A percentile compares a stretch with the other conserved stretches of the same genome.
phyloP scores from a whole-genome alignment of 768 basidiomycete genomes.

The Sutorius australiensis region DNA sequence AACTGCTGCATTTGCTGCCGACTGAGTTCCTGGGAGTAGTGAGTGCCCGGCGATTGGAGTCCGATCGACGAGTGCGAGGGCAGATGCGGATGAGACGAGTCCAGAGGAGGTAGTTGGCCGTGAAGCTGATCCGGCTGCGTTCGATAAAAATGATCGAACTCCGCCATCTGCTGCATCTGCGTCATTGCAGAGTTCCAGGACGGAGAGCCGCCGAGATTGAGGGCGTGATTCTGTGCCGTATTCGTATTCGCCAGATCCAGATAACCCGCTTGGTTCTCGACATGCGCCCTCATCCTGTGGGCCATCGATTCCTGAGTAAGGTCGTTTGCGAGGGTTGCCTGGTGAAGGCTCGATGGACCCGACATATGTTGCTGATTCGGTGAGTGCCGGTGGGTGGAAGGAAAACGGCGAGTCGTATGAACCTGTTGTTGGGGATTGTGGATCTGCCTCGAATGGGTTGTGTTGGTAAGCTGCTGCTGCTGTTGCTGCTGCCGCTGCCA shows the following conservation, averaged over 20 bases:
- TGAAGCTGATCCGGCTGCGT: slow-evolving; percentile 32
- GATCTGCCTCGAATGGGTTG: slow-evolving; percentile 30
- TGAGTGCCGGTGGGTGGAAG: slow-evolving; percentile 64
- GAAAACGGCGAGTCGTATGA: slow-evolving; percentile 69
- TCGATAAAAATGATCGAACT: slow-evolving; percentile 45
- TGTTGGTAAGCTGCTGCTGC: slow-evolving; percentile 30
- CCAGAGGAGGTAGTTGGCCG: slow-evolving; percentile 44
- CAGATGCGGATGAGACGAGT: slow-evolving; percentile 45
- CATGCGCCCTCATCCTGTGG: slow-evolving; percentile 38
- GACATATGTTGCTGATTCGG: slow-evolving; percentile 32
- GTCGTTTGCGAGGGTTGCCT: slow-evolving; percentile 57
- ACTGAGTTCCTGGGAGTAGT: slow-evolving; percentile 49
- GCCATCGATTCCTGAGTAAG: slow-evolving; percentile 56
- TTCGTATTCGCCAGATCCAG: slow-evolving; percentile 47
- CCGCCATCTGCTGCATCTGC: slow-evolving; percentile 42
- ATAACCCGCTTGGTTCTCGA: slow-evolving; percentile 34
- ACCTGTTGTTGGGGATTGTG: slow-evolving; percentile 26
- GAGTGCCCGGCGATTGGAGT: slow-evolving; percentile 29
- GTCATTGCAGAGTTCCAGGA: slow-evolving; percentile 90
- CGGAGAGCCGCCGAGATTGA: slow-evolving; percentile 73
- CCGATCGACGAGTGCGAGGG: slow-evolving; percentile 51
- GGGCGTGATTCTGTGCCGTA: slow-evolving; percentile 74
- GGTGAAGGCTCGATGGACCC: slow-evolving; percentile 34
- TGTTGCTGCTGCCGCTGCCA: slow-evolving; percentile 34
- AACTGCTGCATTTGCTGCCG: slow-evolving; percentile 42